Base-by-base conservation (phyloP, 225 moss, liverwort and hornwort species). In the Polytrichum formosum region DNA sequence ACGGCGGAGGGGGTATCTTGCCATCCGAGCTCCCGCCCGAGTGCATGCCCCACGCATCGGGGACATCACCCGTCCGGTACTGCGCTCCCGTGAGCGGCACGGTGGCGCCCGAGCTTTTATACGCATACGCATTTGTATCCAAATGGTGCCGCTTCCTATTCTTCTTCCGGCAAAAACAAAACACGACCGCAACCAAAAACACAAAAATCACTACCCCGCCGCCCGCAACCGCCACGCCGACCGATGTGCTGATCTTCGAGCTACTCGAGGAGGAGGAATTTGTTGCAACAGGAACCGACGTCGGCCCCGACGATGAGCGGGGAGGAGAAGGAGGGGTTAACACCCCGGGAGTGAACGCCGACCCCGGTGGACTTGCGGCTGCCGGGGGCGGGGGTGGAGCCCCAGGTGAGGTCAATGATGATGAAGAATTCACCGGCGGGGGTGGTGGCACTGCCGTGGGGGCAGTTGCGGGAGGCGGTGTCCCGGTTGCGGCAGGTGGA, bases 1-100 rank as follows among this genome's bases (percentile, higher is more conserved):
- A 67, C 13, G 82, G 82, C 1, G 80, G 80, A 5, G 83, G 79
- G 18, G 83, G 83, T 1, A 84, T 77, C 0, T 77, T 74, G 23
- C 77, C 80, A 28, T 76, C 74, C n/a, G 23, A 20, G 18, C 71
- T 37, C 2, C 74, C 82, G 2, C 74, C 79, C 33, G 79, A 82
- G 56, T 79, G 72, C 18, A 79, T 61, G 6, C 71, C 79, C 83
- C 83, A 84, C 30, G 71, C 70, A 64, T 85, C 77, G 16, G 74
- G 73, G 4, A 64, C 72, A 31, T 85, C 79, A 29, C 75, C 69
- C 5, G 18, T 64, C 17, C 70, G 74, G 9, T 74, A 85, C 26
- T 79, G 77, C 23, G 65, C 66, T 2, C 85, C 79, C 1, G 79
- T 85, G 55, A 80, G 82, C 6, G 85, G 85, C 70, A 77, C 76